Conservation (phyloP, 2,329 filamentous ascomycete genomes). For the Cladosporium cucumerinum region DNA sequence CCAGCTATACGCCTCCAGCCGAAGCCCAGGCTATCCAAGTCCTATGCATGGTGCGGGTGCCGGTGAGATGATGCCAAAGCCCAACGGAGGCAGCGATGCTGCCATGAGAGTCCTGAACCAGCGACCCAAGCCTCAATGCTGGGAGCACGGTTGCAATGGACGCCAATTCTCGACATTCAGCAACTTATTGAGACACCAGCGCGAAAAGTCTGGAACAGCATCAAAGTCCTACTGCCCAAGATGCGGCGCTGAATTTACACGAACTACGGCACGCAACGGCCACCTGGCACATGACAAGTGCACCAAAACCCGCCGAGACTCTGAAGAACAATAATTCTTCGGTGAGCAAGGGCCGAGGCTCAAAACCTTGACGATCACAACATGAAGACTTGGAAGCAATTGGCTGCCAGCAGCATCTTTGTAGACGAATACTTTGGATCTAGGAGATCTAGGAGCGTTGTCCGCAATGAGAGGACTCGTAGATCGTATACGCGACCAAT, state of each 20-base stretch:
- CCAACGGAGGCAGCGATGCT: constrained; percentile 20
- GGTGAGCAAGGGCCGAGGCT: background rate
- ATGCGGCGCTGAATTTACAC: constrained; percentile 89
- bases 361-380: background rate
- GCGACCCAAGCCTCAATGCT: constrained; percentile 86
- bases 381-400: background rate
- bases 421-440: background rate
- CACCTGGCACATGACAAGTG: constrained; percentile 88
- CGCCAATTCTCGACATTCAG: constrained; percentile 95
- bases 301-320: constrained; percentile 62
- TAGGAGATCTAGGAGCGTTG: background rate
- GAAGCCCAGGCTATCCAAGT: constrained; percentile 25
- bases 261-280: constrained; percentile 83
- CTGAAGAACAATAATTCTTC: constrained; percentile 30
- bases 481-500: background rate
- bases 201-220: constrained; percentile 89
- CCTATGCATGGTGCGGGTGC: constrained; percentile 25
- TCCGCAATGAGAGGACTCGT: background rate
- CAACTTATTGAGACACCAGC: constrained; percentile 86
- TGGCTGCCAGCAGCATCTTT: background rate
- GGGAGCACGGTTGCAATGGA: constrained; percentile 95
- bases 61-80: constrained; percentile 26
- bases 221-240: constrained; percentile 85
- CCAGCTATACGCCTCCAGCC: constrained; percentile 25
- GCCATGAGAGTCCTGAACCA: constrained; percentile 36